Base-by-base conservation (phyloP, 1,284 basidiomycete species). In the Boletus sp. region DNA sequence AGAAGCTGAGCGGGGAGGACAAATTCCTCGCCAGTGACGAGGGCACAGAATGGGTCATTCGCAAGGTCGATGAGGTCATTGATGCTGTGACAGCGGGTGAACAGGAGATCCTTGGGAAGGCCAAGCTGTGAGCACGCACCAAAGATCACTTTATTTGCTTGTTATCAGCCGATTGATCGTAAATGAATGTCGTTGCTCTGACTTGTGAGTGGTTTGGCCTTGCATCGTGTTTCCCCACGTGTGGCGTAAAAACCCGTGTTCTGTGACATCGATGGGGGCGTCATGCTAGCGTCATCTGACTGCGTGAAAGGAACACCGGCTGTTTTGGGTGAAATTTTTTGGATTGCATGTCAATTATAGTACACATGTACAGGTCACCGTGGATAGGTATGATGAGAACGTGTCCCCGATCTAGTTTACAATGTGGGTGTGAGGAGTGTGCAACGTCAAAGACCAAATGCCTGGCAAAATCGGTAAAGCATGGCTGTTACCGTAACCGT, bases 11-110 rank as follows among this genome's bases (percentile, higher is more conserved):
- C 60, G 80, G 84, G 65, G 94, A 95, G 67, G 89, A 92, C 71
- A 83, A 81, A 50, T 99, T 92, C 90, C 82, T 99, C 37, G 82
- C 88, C 27, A 91, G 84, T 52, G 94, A 97, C 71, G 91, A 95
- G 73, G 96, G 96, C 36, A 87, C 91, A 31, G 85, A 89, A 73
- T 99, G 96, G 96, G 88, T 96, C 42, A 77, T 98, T 63, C 84
- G 89, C 68, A 89, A 86, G 50, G 87, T 96, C 41, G 96, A 98
- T 76, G 79, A 84, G 63, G 83, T 94, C 71, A 78, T 88, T 59
- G 88, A 92, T 71, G 84, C 83, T 55, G 82, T 91, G 63, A 79
- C 77, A 69, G 76, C 79, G 72, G 81, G 75, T 69, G 77, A 74
- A 63, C 73, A 67, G 66, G 75, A 74, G 62, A 63, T 72, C 45